Evolutionary conservation across 306 rosid genomes (phyloP), one percentile per base, ranked within the genome.

Genomic region (Lathyrus aphaca): DNA sequence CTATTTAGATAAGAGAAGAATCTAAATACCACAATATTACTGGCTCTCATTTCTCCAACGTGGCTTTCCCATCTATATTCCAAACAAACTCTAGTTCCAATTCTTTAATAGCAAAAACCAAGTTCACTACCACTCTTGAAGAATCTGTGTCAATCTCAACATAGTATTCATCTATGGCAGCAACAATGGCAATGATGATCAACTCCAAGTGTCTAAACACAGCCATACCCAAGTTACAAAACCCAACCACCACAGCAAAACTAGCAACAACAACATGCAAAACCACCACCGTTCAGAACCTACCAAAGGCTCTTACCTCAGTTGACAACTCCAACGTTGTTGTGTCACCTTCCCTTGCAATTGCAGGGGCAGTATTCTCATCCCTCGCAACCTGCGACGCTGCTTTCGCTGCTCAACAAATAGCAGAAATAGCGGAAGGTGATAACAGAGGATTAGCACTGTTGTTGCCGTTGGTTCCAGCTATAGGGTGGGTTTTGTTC

Each of bases 401-500:
- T 0, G 96, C 98, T 51, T 56, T 93, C 5, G 98, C 98, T 0
- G 89, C 91, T 17, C 96, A 88, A 25, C 96, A 90, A 25, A 72
- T 90, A 8, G 96, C 93, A 0, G 86, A 85, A 37, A 61, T 88
- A 13, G 97, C 97, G 0, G 97, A 81, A 15, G 96, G 96, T 0
- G 98, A 93, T 55, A 93, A 79, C 90, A 87, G 97, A 3, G 98
- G 98, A 1, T 21, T 81, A 2, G 92, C 96, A 0, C 82, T 94
- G 8, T 55, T 90, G 84, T 69, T 94, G 5, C 97, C 97, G 5
- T 15, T 90, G 19, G 38, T 87, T 39, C 97, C 96, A 4, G 96
- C 97, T 42, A 72, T 90, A n/a, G 97, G 82, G 2, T 94, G 98
- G 98, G 98, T 94, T 23, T 82, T 94, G 8, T 94, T 81, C 82